Evolutionary conservation across 805 yeast species (phyloP).

Genomic region (Kodamaea nitidulidarum): DNA sequence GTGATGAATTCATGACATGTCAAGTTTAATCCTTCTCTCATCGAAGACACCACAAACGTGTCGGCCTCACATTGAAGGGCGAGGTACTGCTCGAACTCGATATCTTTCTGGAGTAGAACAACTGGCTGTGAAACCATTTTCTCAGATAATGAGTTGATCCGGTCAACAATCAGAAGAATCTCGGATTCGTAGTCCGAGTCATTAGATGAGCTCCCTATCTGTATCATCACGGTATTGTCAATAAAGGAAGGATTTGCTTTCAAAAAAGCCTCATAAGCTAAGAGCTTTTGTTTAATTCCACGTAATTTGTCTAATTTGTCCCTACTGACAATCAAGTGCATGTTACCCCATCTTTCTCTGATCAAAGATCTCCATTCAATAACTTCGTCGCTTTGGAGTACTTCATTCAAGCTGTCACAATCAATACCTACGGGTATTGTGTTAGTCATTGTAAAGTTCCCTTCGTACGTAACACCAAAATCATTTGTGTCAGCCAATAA

Average conservation of each 20-base stretch:
- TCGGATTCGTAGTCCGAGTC: slow-evolving; percentile 70
- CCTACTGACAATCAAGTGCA: slow-evolving; percentile 73
- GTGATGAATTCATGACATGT: slow-evolving; percentile 92
- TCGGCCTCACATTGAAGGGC: slow-evolving; percentile 86
- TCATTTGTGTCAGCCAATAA: slow-evolving; percentile 77
- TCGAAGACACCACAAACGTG: slow-evolving; percentile 78
- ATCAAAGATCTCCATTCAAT: slow-evolving; percentile 64
- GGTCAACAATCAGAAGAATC: slow-evolving; percentile 69
- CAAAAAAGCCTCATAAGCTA: slow-evolving; percentile 81
- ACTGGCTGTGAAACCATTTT: slow-evolving; percentile 77
- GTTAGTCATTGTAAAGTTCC: slow-evolving; percentile 52
- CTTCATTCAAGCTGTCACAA: slow-evolving; percentile 49
- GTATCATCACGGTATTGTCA: slow-evolving; percentile 69
- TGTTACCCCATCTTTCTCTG: slow-evolving; percentile 71
- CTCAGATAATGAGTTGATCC: slow-evolving; percentile 75
- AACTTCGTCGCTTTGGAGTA: slow-evolving; percentile 49
- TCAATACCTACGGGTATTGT: slow-evolving; percentile 79
- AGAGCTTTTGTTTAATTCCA: slow-evolving; percentile 81
- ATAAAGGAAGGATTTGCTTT: slow-evolving; percentile 67
- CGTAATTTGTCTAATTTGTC: slow-evolving; percentile 86
- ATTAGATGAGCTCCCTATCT: slow-evolving; percentile 62
- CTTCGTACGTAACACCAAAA: slow-evolving; percentile 56
- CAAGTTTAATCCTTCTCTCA: slow-evolving; percentile 95
- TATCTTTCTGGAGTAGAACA: slow-evolving; percentile 80
- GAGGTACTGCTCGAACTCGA: slow-evolving; percentile 83